phyloP scores from a whole-genome alignment of 352 stramenopile genomes.

The Globisporangium cystogenes region DNA sequence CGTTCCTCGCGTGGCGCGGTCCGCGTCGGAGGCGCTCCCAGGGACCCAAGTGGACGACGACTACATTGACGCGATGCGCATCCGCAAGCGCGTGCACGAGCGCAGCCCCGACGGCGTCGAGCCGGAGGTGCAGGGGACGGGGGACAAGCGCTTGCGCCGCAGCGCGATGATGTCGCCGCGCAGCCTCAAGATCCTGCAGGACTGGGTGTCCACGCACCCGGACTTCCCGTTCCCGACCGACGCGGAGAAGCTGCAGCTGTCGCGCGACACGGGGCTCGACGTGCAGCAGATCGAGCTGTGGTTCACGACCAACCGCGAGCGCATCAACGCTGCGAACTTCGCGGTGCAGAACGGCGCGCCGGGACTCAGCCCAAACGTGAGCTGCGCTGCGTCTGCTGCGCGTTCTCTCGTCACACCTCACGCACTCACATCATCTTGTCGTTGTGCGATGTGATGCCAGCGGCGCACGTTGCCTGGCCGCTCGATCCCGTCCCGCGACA shows the following conservation, averaged over 20 bases:
- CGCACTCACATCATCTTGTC: constrained; percentile 4
- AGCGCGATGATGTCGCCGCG: constrained; percentile 55
- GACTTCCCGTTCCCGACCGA: constrained; percentile 66
- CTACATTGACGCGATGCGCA: constrained; percentile 63
- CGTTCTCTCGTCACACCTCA: neutral
- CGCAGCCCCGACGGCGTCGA: constrained; percentile 26
- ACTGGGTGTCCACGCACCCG: constrained; percentile 66
- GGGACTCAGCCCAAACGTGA: constrained; percentile 18
- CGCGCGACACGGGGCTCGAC: constrained; percentile 65
- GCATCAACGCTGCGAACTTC: constrained; percentile 27
- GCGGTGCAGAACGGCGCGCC: constrained; percentile 17
- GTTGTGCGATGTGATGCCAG: constrained; percentile 4
- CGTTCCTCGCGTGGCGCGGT: constrained; percentile 41
- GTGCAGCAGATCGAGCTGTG: constrained; percentile 81
- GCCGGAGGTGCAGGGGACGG: constrained; percentile 9
- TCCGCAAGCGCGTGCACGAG: constrained; percentile 56
- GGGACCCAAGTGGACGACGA: constrained; percentile 52
- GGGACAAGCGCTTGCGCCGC: constrained; percentile 42
- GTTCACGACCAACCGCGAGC: constrained; percentile 76
- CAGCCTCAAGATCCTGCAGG: constrained; percentile 69
- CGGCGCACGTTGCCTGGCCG: constrained; percentile 20
- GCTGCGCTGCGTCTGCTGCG: neutral
- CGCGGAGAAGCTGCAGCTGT: constrained; percentile 67
- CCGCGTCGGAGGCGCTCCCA: constrained; percentile 57
- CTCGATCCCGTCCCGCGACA: constrained; percentile 57